Evolutionary conservation across 257 asterid species (phyloP).

Genomic region (Salvia hispanica): DNA sequence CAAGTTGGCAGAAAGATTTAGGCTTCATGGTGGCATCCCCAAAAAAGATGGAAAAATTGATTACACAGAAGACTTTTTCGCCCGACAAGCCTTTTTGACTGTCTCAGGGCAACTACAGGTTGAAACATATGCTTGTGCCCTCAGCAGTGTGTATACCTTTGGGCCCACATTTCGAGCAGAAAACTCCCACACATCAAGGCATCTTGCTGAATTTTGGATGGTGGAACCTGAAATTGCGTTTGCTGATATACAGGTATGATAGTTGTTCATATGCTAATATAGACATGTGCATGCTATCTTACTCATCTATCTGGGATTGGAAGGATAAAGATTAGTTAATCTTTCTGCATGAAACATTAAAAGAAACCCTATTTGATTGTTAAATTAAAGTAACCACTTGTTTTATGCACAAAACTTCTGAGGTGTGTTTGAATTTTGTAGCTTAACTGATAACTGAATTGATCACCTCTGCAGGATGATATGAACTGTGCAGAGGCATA

Average conservation of each 20-base stretch:
- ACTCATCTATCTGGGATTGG: not conserved
- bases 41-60: constrained; percentile 83
- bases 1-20: constrained; percentile 62
- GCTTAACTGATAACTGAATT: constrained; percentile 20
- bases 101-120: constrained; percentile 98
- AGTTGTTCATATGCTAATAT: not conserved
- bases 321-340: not conserved
- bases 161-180: constrained; percentile 99
- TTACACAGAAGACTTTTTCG: constrained; percentile 81
- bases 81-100: constrained; percentile 89
- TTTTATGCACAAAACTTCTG: not conserved
- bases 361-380: not conserved
- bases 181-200: constrained; percentile 88
- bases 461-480: constrained; percentile 64
- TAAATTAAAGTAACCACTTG: not conserved
- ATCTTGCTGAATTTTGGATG: constrained; percentile 99
- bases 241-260: constrained; percentile 79
- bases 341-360: not conserved
- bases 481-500: constrained; percentile 99
- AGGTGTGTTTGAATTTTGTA: not conserved
- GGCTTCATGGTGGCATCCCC: constrained; percentile 66
- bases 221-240: constrained; percentile 98
- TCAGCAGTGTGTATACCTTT: constrained; percentile 86
- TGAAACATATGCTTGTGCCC: constrained; percentile 92
- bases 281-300: not conserved